These are phyloP conservation scores for Neophaeococcomyces mojaviensis DNA, from an alignment of 2,329 filamentous ascomycete species.

Conservation along the genomic window DNA sequence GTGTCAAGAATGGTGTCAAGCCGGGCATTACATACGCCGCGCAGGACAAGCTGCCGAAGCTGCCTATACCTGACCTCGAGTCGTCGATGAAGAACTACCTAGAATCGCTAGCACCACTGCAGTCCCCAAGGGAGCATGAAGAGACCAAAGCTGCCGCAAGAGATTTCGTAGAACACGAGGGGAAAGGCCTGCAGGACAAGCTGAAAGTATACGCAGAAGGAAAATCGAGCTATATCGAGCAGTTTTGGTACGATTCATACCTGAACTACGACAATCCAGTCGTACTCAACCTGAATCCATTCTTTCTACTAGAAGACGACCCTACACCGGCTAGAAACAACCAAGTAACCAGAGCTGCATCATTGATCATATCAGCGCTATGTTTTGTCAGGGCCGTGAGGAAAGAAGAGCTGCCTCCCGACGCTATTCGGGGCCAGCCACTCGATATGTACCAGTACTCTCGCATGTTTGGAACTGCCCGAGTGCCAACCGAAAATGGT, in stretches of 20 bases:
- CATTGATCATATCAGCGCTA: constrained; percentile 79
- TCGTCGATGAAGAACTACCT: constrained; percentile 72
- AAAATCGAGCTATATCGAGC: constrained; percentile 94
- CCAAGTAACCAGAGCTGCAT: constrained; percentile 89
- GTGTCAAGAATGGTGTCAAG: constrained; percentile 41
- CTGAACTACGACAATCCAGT: constrained; percentile 97
- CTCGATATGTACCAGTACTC: constrained; percentile 99
- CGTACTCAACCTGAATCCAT: constrained; percentile 93
- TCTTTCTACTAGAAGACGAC: constrained; percentile 95
- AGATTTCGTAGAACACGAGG: constrained; percentile 75
- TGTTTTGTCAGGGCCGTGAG: constrained; percentile 89
- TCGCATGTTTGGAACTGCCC: constrained; percentile 84
- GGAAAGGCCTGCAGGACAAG: constrained; percentile 77
- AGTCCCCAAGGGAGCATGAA: constrained; percentile 69
- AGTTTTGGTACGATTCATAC: constrained; percentile 99
- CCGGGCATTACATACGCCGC: constrained; percentile 77
- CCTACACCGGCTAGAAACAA: constrained; percentile 94
- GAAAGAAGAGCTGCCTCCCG: constrained; percentile 84
- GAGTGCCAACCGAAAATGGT: constrained; percentile 87
- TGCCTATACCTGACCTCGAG: constrained; percentile 86
- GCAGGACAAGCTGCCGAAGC: constrained; percentile 80
- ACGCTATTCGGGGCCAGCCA: constrained; percentile 73
- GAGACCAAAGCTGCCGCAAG: constrained; percentile 73
- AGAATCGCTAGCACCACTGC: constrained; percentile 69
- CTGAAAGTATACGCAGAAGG: constrained; percentile 83